A percentile compares a stretch with the other conserved stretches of the same genome.
These are phyloP conservation scores for apple (Malus domestica) DNA, from an alignment of 306 rosid genomes.

Conservation along the genomic window DNA sequence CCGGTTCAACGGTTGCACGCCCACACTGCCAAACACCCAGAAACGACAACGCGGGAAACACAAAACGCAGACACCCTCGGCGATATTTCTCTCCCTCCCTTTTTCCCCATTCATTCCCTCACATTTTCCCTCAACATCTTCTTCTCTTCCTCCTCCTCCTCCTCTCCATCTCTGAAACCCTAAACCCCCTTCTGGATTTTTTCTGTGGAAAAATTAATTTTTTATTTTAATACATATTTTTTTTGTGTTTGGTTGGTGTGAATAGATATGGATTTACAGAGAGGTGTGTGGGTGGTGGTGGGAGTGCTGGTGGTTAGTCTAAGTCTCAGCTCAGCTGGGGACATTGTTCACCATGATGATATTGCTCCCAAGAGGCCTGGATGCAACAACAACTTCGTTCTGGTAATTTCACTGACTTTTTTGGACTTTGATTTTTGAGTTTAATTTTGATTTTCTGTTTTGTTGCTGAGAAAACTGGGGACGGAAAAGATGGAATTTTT, in stretches of 20 bases:
- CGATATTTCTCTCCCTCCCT: constrained; percentile 6
- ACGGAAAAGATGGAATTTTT: background rate
- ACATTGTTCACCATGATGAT: constrained; percentile 82
- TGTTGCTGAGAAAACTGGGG: constrained; percentile 20
- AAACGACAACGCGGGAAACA: constrained; percentile 17
- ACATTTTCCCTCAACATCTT: constrained; percentile 12
- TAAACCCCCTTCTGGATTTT: constrained; percentile 2
- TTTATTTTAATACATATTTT: too few relatives aligned
- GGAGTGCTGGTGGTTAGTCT: constrained; percentile 31
- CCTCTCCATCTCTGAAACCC: constrained; percentile 23
- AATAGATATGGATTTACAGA: constrained; percentile 43
- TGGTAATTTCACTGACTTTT: constrained; percentile 36
- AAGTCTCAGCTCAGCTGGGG: constrained; percentile 63
- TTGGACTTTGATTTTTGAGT: background rate
- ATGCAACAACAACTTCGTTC: constrained; percentile 82
- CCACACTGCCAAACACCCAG: constrained; percentile 2
- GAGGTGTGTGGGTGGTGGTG: constrained; percentile 21
- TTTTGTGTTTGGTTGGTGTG: background rate
- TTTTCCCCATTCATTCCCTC: background rate
- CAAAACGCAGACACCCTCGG: constrained; percentile 4
- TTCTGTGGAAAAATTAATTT: background rate
- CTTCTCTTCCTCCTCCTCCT: constrained; percentile 19
- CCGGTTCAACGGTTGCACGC: constrained; percentile 52
- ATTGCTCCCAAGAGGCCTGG: constrained; percentile 81
- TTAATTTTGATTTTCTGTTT: constrained; percentile 10